Evolutionary conservation across 169 alveolate species (phyloP), one percentile per base, ranked within the genome.

Genomic region (Eimeria zaria): DNA sequence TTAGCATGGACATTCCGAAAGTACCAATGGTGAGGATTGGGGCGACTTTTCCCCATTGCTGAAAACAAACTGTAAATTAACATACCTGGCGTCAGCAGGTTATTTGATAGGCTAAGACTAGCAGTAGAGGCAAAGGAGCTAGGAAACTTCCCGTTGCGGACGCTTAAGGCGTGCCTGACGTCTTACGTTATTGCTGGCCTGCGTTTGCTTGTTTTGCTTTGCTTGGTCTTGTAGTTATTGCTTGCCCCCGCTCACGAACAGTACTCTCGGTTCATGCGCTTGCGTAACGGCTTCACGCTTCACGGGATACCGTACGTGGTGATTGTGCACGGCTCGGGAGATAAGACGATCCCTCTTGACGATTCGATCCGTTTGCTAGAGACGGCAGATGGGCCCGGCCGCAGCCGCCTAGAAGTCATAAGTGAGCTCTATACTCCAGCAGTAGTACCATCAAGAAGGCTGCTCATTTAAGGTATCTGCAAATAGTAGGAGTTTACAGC

Each of bases 391-490:
- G 97, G 94, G 44, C 93, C 93, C 16, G 97, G 97, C 9, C 95
- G 95, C 84, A 74, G 97, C 97, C 88, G 97, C 18, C 95, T 96
- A 16, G 97, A 96, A 90, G 96, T 96, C 46, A 88, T 96, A 44
- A 88, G 96, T 93, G 64, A 81, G 96, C 22, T 69, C 30, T 24
- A 39, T 16, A 2, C 46, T 18, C 12, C 0, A 39, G 80, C 44
- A n/a, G 5, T n/a, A 33, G 5, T n/a, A 33, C 30, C 58, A 58
- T 55, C 18, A 18, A 36, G 5, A 0, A 53, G 53, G 30, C 30
- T 7, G 55, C 53, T 2, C 1, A 1, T 16, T 22, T 3, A 18
- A 33, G 30, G 53, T 39, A 11, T 36, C 20, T 1, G 53, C 4
- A 71, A 39, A 33, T 12, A 67, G 48, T 67, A 30, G 78, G 48